Base-by-base conservation (phyloP, 2,329 filamentous ascomycete genomes). In the Aspergillus latus region DNA sequence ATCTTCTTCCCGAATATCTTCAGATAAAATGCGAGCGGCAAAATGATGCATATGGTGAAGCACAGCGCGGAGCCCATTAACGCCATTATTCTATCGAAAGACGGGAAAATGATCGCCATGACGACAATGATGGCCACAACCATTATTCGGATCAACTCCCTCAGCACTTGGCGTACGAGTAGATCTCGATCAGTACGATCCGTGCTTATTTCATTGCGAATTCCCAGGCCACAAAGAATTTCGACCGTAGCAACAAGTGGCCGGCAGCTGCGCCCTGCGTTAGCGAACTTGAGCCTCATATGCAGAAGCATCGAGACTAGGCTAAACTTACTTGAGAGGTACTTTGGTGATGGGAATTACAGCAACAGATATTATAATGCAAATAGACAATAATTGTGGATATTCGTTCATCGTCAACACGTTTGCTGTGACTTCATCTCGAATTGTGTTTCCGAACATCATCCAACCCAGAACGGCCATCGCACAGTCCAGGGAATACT, bases 271-370 rank as follows among this genome's bases (percentile, higher is more conserved):
- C 59, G 59, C 26, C 30, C 40, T 28, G 11, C 16, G 61, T 74
- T 52, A 73, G 65, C 54, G 8, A 52, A 36, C 11, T 10, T 8
- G 30, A 32, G 5, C 15, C 11, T 34, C 32, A 11, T 39, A 16
- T 45, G 16, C 13, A 9, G n/a, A 16, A 11, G 15, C 5, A n/a
- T 16, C 29, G 15, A 28, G 32, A 49, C 15, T 11, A 29, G 32
- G 30, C 21, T 26, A n/a, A 5, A 72, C 73, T 71, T 71, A 81
- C 73, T 92, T 95, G 36, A 97, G 80, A 0, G 92, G 92, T n/a
- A 97, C 86, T 75, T 99, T 99, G 36, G 93, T 97, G 50, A 99
- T 78, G 0, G 93, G 94, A 61, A 97, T 96, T 69, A 97, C 92
- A 68, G 88, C 88, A 64, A 97, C 89, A 72, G 92, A 93, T 59